Base-by-base conservation (phyloP, 2,329 filamentous ascomycete species). In the Aspergillus spinulosporus region DNA sequence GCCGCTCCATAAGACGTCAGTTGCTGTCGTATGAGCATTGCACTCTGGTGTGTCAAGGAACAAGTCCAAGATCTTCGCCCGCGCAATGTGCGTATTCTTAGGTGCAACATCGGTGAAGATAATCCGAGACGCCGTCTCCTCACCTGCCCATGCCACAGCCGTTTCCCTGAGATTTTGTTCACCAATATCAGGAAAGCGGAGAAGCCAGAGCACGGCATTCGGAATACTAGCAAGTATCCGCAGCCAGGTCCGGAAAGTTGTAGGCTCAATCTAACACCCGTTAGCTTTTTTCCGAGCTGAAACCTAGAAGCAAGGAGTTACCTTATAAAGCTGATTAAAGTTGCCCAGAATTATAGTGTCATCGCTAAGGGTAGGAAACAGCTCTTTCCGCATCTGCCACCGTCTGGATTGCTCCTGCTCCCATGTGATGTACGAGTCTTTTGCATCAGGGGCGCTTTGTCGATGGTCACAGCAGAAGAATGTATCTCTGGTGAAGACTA, bases 291-390 rank as follows among this genome's bases (percentile, higher is more conserved):
- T 11, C 4, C 14, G 31, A 3, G n/a, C 28, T 12, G 2, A 48
- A 47, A 37, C 12, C 39, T 1, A 40, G 12, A 54, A 62, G 44
- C 8, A 29, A 36, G 4, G 12, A 21, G 14, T 29, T 79, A 94
- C 92, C 86, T 99, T 99, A 78, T 99, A 99, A 32, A 99, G 80
- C 73, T 99, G 94, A 70, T 99, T 99, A 76, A 99, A 99, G 74
- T 99, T 99, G 5, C 91, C 94, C 57, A 99, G 82, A 65, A 99
- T 97, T 66, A 99, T 86, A 15, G 86, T 84, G 70, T 96, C 88
- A 66, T 97, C 89, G 2, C 85, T 79, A 9, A 99, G 78, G 14
- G 83, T 80, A 0, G 94, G 94, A 67, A 99, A 99, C 39, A 99
- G 76, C 65, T 95, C 87, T 68, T 92, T 95, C 31, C 94, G 88